Conservation (phyloP, 2,329 filamentous ascomycete species). For the Cladophialophora exuberans region DNA sequence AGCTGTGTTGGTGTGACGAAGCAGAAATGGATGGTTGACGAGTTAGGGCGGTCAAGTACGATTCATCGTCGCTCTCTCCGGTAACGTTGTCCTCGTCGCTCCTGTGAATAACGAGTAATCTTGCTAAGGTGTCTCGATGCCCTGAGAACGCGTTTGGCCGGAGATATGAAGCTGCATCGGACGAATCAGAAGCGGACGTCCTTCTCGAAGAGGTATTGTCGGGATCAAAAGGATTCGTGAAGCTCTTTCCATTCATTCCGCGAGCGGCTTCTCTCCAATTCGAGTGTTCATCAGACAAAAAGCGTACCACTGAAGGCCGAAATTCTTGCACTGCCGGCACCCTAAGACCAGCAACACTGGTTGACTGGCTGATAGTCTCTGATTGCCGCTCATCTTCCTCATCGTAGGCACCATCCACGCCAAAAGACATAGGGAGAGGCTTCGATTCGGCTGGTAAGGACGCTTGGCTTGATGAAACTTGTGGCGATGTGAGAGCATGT, state of each 20-base stretch:
- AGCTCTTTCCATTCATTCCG: neutral
- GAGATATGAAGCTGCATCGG: slow-evolving; percentile 21
- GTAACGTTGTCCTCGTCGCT: neutral
- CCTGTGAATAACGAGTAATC: slow-evolving; percentile 10
- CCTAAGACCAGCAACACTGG: neutral
- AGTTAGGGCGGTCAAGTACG: slow-evolving; percentile 1
- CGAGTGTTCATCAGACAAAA: slow-evolving; percentile 17
- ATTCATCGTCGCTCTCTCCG: slow-evolving; percentile 1
- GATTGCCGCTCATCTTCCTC: neutral
- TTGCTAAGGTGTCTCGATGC: slow-evolving; percentile 34
- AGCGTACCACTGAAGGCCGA: slow-evolving; percentile 16
- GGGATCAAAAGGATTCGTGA: slow-evolving; percentile 19
- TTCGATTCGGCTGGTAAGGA: too few relatives aligned
- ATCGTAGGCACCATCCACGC: slow-evolving; percentile 17
- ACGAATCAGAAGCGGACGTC: slow-evolving; percentile 20
- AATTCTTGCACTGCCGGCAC: neutral
- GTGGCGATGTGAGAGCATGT: neutral
- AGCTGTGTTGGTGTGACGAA: neutral
- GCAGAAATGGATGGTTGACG: neutral
- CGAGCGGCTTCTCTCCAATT: slow-evolving; percentile 11
- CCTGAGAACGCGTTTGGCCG: slow-evolving; percentile 25
- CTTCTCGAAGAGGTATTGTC: slow-evolving; percentile 14
- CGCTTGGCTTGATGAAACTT: neutral
- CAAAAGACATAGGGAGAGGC: neutral
- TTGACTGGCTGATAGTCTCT: neutral